Percentiles rank a stretch among this genome's conserved stretches.
Conservation (phyloP, 2,329 filamentous ascomycete genomes). For the Rutstroemia sp. region DNA sequence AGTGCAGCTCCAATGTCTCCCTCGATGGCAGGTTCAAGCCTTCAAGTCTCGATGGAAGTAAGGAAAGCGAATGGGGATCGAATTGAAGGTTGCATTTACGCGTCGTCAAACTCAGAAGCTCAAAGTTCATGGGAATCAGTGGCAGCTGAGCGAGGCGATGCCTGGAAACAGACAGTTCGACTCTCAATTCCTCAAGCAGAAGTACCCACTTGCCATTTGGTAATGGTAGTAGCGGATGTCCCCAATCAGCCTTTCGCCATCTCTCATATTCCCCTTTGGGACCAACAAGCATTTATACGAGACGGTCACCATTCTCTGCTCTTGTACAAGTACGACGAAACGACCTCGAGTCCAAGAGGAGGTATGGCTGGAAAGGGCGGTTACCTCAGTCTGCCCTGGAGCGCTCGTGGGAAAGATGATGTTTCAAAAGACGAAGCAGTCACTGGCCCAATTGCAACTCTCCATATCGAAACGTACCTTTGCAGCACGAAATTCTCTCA, state of each 20-base stretch:
- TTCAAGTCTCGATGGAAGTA: constrained; percentile 87
- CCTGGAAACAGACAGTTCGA: constrained; percentile 83
- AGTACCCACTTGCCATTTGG: constrained; percentile 75
- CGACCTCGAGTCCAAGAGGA: constrained; percentile 61
- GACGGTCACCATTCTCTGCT: constrained; percentile 77
- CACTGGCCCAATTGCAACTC: constrained; percentile 70
- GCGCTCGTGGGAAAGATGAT: constrained; percentile 56
- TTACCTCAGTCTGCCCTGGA: constrained; percentile 81
- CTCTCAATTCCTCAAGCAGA: constrained; percentile 72
- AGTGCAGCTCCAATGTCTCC: constrained; percentile 64
- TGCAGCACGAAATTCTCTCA: constrained; percentile 95
- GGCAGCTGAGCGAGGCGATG: constrained; percentile 68
- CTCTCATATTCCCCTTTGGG: constrained; percentile 91
- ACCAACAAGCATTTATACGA: constrained; percentile 78
- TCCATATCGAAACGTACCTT: constrained; percentile 75
- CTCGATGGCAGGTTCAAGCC: constrained; percentile 58
- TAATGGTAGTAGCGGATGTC: constrained; percentile 82
- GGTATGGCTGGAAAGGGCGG: constrained; percentile 67
- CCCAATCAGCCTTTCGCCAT: constrained; percentile 86
- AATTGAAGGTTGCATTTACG: constrained; percentile 80
- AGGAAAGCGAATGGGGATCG: constrained; percentile 70
- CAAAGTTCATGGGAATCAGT: constrained; percentile 85
- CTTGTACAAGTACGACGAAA: constrained; percentile 87
- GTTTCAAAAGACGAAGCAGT: constrained; percentile 64
- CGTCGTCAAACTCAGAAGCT: constrained; percentile 71